A percentile compares a stretch with the other conserved stretches of the same genome.
Evolutionary conservation across 140 eudicot species (phyloP).

Genomic region (Oenanthe javanica): DNA sequence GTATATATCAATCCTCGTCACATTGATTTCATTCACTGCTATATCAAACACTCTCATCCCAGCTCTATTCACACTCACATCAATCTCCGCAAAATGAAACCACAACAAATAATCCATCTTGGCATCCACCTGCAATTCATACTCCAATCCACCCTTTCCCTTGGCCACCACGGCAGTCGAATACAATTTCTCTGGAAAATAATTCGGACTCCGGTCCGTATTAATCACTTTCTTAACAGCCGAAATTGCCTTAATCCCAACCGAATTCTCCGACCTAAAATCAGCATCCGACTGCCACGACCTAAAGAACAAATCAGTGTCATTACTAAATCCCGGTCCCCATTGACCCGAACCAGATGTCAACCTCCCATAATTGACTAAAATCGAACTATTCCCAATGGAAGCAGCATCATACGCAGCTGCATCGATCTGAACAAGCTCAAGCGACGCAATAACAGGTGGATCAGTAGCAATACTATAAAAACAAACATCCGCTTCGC

Average conservation of each 20-base stretch:
- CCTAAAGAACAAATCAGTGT: slow-evolving; percentile 56
- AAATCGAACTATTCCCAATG: slow-evolving; percentile 38
- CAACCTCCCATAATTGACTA: slow-evolving; percentile 83
- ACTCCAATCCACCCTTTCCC: slow-evolving; percentile 50
- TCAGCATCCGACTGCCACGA: slow-evolving; percentile 62
- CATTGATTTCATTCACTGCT: slow-evolving; percentile 55
- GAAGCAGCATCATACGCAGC: slow-evolving; percentile 42
- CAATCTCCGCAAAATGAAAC: slow-evolving; percentile 96
- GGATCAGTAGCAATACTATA: slow-evolving; percentile 94
- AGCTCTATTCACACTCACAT: slow-evolving; percentile 56
- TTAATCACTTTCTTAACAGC: slow-evolving; percentile 37
- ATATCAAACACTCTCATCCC: slow-evolving; percentile 88
- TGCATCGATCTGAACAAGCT: slow-evolving; percentile 55
- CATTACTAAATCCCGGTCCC: slow-evolving; percentile 94
- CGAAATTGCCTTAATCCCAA: slow-evolving; percentile 34
- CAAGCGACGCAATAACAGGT: slow-evolving; percentile 71
- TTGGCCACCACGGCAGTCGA: slow-evolving; percentile 48
- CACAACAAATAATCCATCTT: slow-evolving; percentile 79
- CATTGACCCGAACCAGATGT: slow-evolving; percentile 69
- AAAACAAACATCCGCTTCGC: slow-evolving; percentile 64
- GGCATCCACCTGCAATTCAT: slow-evolving; percentile 80
- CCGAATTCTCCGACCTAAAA: slow-evolving; percentile 26
- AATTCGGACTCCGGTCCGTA: slow-evolving; percentile 53
- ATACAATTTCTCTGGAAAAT: slow-evolving; percentile 69
- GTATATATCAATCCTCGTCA: slow-evolving; percentile 67